Base-by-base conservation (phyloP, 441 rosid genomes). In the Brassica hybrid region DNA sequence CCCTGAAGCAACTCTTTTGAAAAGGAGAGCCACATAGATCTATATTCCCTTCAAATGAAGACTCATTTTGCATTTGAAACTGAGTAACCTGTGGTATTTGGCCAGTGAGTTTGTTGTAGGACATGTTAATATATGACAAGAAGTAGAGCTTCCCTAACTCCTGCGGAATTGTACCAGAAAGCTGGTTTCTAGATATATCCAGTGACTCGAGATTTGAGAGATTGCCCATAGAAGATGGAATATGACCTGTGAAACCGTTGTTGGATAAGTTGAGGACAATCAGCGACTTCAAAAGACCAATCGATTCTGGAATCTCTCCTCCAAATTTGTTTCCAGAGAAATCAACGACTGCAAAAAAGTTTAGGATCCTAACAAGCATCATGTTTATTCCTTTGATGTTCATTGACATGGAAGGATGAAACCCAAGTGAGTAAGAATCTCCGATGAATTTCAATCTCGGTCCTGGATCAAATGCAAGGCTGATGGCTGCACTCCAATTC, bases 271-370 rank as follows among this genome's bases (percentile, higher is more conserved):
- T 7, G 10, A 60, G 7, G 4, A 0, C 0, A 6, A 23, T 0
- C 17, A 59, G 1, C 34, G 10, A 12, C 64, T 21, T 59, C 64
- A 59, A 23, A 1, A 21, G 14, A 21, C 64, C 34, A 3, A 59
- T 59, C 2, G 64, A 59, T 23, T 59, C 34, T 11, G 64, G 64
- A 59, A 59, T 59, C 64, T 59, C 1, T 23, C 64, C 64, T 23
- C 0, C 64, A 59, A 59, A 5, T 11, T 4, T 59, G 34, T 59
- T 59, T 11, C 16, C 64, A 5, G 64, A 59, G n/a, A 59, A 23
- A 23, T 59, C 34, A 21, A 58, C 5, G 27, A 1, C n/a, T n/a
- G n/a, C n/a, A n/a, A n/a, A n/a, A n/a, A n/a, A n/a, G n/a, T n/a
- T n/a, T n/a, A n/a, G n/a, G n/a, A 54, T 56, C 27, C 11, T 8